Percentiles rank a stretch among this genome's conserved stretches.
Evolutionary conservation across 768 basidiomycete species (phyloP).

Genomic region (Boletus rufocinnamomeus): DNA sequence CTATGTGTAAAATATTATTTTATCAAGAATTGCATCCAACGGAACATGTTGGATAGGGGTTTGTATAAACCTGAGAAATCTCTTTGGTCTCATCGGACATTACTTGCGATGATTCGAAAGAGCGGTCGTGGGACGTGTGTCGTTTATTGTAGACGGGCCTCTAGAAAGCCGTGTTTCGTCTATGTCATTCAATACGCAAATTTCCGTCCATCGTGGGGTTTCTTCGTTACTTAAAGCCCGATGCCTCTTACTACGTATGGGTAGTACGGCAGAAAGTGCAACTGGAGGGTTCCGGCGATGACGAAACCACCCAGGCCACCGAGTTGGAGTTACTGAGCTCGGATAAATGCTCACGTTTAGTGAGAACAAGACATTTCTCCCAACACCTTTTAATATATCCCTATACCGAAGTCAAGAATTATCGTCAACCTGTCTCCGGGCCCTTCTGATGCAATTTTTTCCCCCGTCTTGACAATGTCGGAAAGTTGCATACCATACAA

Average conservation of each 20-base stretch:
- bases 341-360: background rate
- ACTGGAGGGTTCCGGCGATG: background rate
- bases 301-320: background rate
- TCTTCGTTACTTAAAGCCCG: too few relatives aligned
- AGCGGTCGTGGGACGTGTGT: background rate
- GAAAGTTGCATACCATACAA: background rate
- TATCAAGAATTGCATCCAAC: background rate
- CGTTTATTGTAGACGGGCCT: background rate
- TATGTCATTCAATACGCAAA: background rate
- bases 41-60: background rate
- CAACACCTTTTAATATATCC: too few relatives aligned
- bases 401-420: background rate
- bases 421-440: background rate
- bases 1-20: background rate
- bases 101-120: background rate
- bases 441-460: background rate
- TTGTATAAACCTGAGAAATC: background rate
- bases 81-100: constrained; percentile 3
- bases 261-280: background rate
- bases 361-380: background rate
- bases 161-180: background rate
- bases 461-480: background rate
- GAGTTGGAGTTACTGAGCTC: background rate
- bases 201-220: background rate
- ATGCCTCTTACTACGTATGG: background rate